These are phyloP conservation scores for Hamamelis virginiana DNA, from an alignment of 164 flowering plant genomes.

Conservation along the genomic window DNA sequence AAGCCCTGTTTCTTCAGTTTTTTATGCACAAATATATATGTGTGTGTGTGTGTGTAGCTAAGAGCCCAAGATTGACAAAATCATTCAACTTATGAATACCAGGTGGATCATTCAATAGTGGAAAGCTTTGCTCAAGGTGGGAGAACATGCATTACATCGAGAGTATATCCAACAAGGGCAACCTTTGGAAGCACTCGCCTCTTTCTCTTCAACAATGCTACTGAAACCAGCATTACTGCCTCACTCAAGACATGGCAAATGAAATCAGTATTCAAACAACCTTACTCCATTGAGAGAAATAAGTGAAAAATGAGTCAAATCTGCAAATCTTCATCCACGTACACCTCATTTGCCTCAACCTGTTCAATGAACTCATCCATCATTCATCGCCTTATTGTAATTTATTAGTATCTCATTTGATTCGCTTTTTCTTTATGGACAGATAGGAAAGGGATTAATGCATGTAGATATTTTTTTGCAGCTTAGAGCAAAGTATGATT, in stretches of 20 bases:
- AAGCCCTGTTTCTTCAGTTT: too few species aligned
- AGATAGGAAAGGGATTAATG: too few species aligned
- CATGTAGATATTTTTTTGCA: too few species aligned
- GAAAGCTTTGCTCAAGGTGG: slow-evolving; percentile 94
- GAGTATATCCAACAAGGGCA: slow-evolving; percentile 85
- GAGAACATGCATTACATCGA: slow-evolving; percentile 62
- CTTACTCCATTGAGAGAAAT: slow-evolving; percentile 13
- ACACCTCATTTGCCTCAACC: too few species aligned
- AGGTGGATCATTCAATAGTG: slow-evolving; percentile 80
- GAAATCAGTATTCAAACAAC: slow-evolving; percentile 41
- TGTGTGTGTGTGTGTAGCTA: too few species aligned
- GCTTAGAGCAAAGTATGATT: too few species aligned
- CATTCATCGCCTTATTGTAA: too few species aligned
- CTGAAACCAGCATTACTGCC: slow-evolving; percentile 43
- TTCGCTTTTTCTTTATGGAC: too few species aligned
- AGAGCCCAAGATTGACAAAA: too few species aligned
- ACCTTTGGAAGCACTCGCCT: slow-evolving; percentile 52
- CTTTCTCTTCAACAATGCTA: slow-evolving; percentile 84
- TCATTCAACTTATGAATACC: neutral
- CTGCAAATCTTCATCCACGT: neutral
- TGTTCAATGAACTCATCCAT: too few species aligned
- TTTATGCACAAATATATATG: neutral
- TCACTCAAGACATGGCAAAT: slow-evolving; percentile 75
- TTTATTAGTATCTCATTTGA: too few species aligned
- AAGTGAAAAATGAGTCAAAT: neutral